phyloP scores from a whole-genome alignment of 257 asterid species.

The Solanum lycopersicoides region DNA sequence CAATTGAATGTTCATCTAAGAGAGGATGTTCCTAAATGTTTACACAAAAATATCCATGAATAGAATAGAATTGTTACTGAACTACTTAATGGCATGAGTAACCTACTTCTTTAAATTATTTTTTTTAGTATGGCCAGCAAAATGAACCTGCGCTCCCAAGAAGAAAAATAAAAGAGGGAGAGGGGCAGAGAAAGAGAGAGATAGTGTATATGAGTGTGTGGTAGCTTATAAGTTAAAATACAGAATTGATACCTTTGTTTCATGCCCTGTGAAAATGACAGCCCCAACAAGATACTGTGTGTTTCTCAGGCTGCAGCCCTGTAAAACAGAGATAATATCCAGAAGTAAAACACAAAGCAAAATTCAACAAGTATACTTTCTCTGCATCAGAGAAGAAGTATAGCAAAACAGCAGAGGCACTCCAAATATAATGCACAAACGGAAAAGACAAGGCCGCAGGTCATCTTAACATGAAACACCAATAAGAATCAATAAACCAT shows the following conservation, averaged over 20 bases:
- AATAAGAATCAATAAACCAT: not conserved
- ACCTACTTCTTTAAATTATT: not conserved
- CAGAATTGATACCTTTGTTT: slow-evolving; percentile 66
- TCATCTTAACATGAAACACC: not conserved
- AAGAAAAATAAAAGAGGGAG: not conserved
- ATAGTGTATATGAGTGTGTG: not conserved
- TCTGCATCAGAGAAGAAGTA: not conserved
- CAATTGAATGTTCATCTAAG: not conserved
- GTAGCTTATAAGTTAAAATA: not conserved
- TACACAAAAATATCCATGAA: not conserved
- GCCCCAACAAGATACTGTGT: slow-evolving; percentile 81
- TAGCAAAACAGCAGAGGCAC: not conserved
- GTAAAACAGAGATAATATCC: slow-evolving; percentile 10
- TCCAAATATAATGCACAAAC: not conserved
- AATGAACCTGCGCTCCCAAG: not conserved
- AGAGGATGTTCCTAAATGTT: not conserved
- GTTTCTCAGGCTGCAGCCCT: slow-evolving; percentile 97
- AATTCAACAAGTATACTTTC: not conserved
- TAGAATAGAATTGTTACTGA: not conserved
- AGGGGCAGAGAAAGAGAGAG: not conserved
- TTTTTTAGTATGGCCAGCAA: not conserved
- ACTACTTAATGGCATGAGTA: not conserved
- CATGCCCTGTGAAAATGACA: slow-evolving; percentile 93
- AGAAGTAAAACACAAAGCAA: not conserved
- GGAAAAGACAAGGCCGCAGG: not conserved